Conservation (phyloP, 2,329 filamentous ascomycete genomes). For the Calonectria naviculata region DNA sequence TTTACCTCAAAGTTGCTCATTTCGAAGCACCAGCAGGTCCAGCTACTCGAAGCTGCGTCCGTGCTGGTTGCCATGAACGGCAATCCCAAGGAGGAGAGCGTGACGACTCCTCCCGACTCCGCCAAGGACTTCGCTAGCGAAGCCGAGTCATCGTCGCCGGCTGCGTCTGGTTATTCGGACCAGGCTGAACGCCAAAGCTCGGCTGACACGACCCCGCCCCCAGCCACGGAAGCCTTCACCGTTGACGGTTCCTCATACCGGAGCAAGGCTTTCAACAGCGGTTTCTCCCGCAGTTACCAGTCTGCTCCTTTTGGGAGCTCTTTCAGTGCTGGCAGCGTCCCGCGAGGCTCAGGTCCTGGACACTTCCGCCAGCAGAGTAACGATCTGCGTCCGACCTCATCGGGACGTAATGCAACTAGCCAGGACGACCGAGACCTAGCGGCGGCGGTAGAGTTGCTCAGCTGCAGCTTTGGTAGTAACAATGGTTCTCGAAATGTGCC, state of each 20-base stretch:
- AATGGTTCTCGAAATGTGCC: constrained; percentile 72
- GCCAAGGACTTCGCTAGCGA: constrained; percentile 80
- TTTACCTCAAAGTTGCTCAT: constrained; percentile 97
- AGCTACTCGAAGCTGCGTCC: constrained; percentile 96
- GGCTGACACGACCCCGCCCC: constrained; percentile 91
- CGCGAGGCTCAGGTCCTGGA: constrained; percentile 57
- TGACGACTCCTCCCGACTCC: constrained; percentile 72
- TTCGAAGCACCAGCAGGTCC: constrained; percentile 99
- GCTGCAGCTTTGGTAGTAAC: constrained; percentile 88
- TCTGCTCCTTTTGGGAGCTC: constrained; percentile 70
- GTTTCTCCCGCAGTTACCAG: constrained; percentile 84
- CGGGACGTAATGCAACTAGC: constrained; percentile 78
- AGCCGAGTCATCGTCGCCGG: constrained; percentile 83
- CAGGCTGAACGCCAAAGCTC: constrained; percentile 84
- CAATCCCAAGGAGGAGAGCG: constrained; percentile 57
- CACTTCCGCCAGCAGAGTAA: constrained; percentile 81
- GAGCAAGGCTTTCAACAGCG: constrained; percentile 70
- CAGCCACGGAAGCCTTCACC: constrained; percentile 74
- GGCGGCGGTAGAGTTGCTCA: constrained; percentile 89
- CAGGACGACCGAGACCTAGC: constrained; percentile 90
- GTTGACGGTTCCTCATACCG: constrained; percentile 62
- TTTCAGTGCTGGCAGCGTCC: constrained; percentile 59
- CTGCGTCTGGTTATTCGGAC: constrained; percentile 84
- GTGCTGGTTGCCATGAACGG: constrained; percentile 92
- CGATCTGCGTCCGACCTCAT: constrained; percentile 82